phyloP scores from a whole-genome alignment of 352 stramenopile species.

The Blastocystis sp. region DNA sequence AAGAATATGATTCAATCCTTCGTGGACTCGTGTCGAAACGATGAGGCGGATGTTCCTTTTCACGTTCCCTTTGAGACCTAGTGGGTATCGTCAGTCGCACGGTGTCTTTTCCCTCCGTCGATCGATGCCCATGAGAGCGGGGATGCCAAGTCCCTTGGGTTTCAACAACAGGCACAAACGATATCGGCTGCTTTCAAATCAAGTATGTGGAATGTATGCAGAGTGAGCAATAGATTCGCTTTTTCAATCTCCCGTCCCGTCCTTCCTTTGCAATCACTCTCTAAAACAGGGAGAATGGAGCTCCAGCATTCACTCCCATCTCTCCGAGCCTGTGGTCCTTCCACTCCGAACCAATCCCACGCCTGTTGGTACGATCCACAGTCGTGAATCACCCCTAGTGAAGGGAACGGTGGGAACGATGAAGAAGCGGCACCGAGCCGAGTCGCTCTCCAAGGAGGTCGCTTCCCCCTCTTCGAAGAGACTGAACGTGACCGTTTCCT shows the following conservation, averaged over 20 bases:
- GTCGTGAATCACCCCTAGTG: conserved; percentile 3
- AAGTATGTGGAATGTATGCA: neutral
- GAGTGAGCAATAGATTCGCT: neutral
- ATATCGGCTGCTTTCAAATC: conserved; percentile 1
- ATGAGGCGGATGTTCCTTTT: neutral
- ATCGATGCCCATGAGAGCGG: neutral
- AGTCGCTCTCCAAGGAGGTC: neutral
- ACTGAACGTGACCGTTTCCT: neutral
- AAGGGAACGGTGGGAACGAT: neutral
- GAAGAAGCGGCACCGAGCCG: conserved; percentile 14
- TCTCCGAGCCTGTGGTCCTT: neutral
- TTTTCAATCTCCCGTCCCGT: neutral
- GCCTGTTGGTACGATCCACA: neutral
- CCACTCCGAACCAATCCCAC: neutral
- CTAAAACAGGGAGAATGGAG: neutral
- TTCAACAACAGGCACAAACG: neutral
- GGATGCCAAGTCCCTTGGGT: neutral
- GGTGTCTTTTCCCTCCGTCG: conserved; percentile 2
- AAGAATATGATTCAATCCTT: conserved; percentile 39
- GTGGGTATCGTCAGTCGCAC: conserved; percentile 36
- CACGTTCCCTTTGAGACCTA: neutral
- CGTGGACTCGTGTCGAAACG: conserved; percentile 15
- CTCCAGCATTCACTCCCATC: neutral
- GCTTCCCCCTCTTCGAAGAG: neutral
- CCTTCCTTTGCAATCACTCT: neutral